Base-by-base conservation (phyloP, 106 monocot species). In the Xerophyta viscosa region DNA sequence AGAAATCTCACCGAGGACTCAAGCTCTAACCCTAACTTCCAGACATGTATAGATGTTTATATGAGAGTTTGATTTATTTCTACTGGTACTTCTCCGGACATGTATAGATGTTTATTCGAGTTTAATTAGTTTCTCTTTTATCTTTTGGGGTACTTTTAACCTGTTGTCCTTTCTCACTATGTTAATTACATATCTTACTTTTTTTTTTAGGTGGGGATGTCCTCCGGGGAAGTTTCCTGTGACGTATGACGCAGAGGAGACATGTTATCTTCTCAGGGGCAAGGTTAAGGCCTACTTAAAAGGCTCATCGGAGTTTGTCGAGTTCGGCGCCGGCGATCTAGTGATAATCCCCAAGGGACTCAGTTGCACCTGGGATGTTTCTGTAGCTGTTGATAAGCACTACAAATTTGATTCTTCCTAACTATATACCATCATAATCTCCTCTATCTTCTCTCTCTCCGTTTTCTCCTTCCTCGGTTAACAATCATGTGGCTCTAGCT, bases 341-440 rank as follows among this genome's bases (percentile, higher is more conserved):
- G 89, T 90, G 8, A 53, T 80, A 54, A 65, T 90, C 61, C 89
- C 89, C 52, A 84, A 84, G 66, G 89, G 89, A 1, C 62, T 90
- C 53, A 74, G 89, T 41, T 90, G 89, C 89, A 90, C 89, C 45
- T 90, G 89, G 89, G 84, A 90, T 28, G 89, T 90, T 65, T 68
- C 73, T 14, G 71, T 75, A 0, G 74, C 84, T 23, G 71, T 90
- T 3, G 89, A 90, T 62, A 90, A 90, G 68, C 68, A 90, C 73
- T 90, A 90, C 73, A 77, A 90, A 28, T 90, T 90, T 36, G 84
- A 84, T n/a, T n/a, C n/a, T n/a, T n/a, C n/a, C n/a, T n/a, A n/a
- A n/a, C n/a, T n/a, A n/a, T n/a, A n/a, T n/a, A n/a, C n/a, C n/a
- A n/a, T n/a, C n/a, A n/a, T n/a, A n/a, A n/a, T n/a, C n/a, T n/a